These are phyloP conservation scores for Suillus brevipes DNA, from an alignment of 768 basidiomycete species.

Conservation along the genomic window DNA sequence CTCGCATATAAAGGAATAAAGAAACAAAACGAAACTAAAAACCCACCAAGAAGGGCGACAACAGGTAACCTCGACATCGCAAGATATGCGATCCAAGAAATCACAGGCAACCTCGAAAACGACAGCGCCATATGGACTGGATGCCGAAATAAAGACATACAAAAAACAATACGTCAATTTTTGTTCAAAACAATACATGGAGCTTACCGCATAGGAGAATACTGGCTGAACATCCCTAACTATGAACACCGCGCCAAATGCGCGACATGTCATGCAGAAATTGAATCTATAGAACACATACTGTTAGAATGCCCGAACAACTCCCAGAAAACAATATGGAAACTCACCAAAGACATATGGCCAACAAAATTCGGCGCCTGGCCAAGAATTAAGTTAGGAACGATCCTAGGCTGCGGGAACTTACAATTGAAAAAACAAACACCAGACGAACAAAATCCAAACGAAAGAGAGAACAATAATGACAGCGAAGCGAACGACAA, in stretches of 20 bases:
- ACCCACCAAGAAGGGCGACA: background rate
- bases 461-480: background rate
- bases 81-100: background rate
- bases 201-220: background rate
- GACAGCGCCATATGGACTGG: background rate
- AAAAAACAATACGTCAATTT: background rate
- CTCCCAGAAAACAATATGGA: background rate
- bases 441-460: background rate
- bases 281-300: background rate
- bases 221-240: background rate
- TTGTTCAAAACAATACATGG: background rate
- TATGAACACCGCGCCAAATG: background rate
- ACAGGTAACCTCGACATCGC: background rate
- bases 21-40: background rate
- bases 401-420: background rate
- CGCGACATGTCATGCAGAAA: background rate
- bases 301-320: background rate
- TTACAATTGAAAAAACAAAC: background rate
- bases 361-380: background rate
- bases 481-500: background rate
- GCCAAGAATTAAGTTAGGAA: background rate
- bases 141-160: background rate
- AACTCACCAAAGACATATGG: background rate
- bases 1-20: background rate
- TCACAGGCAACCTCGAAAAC: background rate